Conservation (phyloP, 305 asterid species). For the Rubia peregrina region DNA sequence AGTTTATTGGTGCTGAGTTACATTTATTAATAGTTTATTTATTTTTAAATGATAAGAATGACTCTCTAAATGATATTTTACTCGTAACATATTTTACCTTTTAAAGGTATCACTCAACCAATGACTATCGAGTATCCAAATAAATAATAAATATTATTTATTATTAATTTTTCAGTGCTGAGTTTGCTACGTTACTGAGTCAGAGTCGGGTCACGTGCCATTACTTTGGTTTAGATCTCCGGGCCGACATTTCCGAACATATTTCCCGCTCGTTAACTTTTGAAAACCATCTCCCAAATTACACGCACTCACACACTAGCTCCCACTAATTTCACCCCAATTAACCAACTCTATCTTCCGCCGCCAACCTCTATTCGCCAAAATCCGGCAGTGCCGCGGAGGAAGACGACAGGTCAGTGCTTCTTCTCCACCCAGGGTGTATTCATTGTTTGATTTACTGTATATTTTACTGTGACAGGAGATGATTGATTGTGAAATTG, state of each 20-base stretch:
- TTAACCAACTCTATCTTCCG: background rate
- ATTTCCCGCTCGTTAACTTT: constrained; percentile 18
- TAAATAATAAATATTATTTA: too few relatives aligned
- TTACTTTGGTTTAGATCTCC: constrained; percentile 4
- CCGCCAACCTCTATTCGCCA: background rate
- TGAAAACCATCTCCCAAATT: constrained; percentile 3
- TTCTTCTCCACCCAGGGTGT: constrained; percentile 4
- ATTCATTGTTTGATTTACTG: background rate
- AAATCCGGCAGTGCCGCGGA: background rate
- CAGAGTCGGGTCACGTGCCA: constrained; percentile 6
- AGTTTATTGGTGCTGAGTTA: too few relatives aligned
- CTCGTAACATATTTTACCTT: too few relatives aligned
- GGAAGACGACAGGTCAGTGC: background rate
- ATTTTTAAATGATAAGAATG: too few relatives aligned
- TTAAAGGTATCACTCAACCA: too few relatives aligned
- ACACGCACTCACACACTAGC: constrained; percentile 2
- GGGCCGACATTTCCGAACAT: background rate
- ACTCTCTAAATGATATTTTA: too few relatives aligned
- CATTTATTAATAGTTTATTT: too few relatives aligned
- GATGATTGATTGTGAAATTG: background rate
- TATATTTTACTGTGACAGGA: background rate
- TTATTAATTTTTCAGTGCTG: too few relatives aligned
- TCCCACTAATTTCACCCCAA: constrained; percentile 1
- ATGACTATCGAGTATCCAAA: too few relatives aligned
- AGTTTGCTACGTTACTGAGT: too few relatives aligned